Percentiles rank a stretch among this genome's conserved stretches.
Evolutionary conservation across 1,139 yeast genomes (phyloP).

Genomic region (Chernovozyma sophiae-reginae): DNA sequence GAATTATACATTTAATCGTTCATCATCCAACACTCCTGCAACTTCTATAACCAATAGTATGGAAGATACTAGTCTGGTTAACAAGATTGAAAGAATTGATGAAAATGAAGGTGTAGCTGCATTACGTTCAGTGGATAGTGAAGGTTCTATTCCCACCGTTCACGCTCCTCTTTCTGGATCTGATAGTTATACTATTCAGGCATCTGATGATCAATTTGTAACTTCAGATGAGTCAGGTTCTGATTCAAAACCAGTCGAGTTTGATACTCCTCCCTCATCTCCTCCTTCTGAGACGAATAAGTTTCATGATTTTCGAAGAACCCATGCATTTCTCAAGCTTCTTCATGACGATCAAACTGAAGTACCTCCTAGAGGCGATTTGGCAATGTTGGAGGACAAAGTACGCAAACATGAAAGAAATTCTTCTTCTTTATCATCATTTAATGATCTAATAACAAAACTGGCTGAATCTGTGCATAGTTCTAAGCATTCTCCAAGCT

Average conservation of each 20-base stretch:
- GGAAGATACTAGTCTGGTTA: constrained; percentile 6
- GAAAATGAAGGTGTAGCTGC: not conserved
- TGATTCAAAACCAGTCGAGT: not conserved
- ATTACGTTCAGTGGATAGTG: not conserved
- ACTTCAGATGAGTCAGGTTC: not conserved
- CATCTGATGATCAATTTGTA: constrained; percentile 12
- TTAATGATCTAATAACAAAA: constrained; percentile 6
- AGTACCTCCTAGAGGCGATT: constrained; percentile 39
- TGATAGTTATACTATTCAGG: constrained; percentile 44
- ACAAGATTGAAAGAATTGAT: constrained; percentile 3
- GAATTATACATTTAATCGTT: constrained; percentile 24
- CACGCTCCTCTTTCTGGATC: constrained; percentile 45
- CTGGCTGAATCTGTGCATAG: not conserved
- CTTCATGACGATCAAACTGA: constrained; percentile 25
- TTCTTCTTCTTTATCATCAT: constrained; percentile 13
- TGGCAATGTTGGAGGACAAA: constrained; percentile 9
- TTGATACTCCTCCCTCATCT: not conserved
- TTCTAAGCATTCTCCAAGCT: not conserved
- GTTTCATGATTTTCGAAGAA: not conserved
- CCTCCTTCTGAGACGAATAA: not conserved
- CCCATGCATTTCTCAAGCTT: not conserved
- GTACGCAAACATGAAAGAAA: constrained; percentile 12
- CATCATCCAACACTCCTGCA: constrained; percentile 34
- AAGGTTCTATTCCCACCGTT: not conserved
- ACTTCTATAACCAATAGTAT: constrained; percentile 26